Conservation (phyloP, 2,329 filamentous ascomycete genomes). For the Fusarium sp. region DNA sequence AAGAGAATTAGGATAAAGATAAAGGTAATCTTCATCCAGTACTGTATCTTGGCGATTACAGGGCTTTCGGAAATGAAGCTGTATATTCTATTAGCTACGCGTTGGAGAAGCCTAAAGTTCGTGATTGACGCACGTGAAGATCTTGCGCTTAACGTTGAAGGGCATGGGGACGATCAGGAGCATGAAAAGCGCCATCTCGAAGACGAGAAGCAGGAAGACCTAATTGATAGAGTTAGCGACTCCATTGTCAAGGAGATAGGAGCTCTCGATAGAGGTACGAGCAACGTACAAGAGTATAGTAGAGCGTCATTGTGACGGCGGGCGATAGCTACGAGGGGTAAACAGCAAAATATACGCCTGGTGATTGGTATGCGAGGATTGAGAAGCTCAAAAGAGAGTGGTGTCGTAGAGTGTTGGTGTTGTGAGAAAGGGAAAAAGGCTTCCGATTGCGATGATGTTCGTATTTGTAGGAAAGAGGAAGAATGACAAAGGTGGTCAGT, state of each 20-base stretch:
- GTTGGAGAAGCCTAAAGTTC: neutral
- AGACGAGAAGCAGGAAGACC: constrained; percentile 86
- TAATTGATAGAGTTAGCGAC: constrained; percentile 54
- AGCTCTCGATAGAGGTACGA: neutral
- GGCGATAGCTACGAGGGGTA: constrained; percentile 40
- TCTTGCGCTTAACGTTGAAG: constrained; percentile 84
- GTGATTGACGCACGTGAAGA: constrained; percentile 73
- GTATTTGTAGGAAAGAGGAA: constrained; percentile 37
- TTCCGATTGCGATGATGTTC: constrained; percentile 21
- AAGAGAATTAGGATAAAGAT: constrained; percentile 99
- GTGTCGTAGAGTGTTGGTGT: neutral
- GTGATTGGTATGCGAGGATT: constrained; percentile 2
- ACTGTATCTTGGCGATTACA: constrained; percentile 90
- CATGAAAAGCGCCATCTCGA: constrained; percentile 86
- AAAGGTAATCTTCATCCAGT: constrained; percentile 98
- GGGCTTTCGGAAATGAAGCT: constrained; percentile 95
- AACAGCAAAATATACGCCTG: constrained; percentile 10
- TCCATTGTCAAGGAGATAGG: neutral
- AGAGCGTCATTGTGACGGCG: constrained; percentile 66
- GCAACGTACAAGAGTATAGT: constrained; percentile 65
- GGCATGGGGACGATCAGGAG: constrained; percentile 87
- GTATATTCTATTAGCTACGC: constrained; percentile 13
- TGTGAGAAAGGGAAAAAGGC: constrained; percentile 1
- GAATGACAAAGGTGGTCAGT: constrained; percentile 50
- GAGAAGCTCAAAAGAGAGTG: constrained; percentile 19